Evolutionary conservation across 129 eudicot genomes (phyloP).

Genomic region (Pittosporum tobira): DNA sequence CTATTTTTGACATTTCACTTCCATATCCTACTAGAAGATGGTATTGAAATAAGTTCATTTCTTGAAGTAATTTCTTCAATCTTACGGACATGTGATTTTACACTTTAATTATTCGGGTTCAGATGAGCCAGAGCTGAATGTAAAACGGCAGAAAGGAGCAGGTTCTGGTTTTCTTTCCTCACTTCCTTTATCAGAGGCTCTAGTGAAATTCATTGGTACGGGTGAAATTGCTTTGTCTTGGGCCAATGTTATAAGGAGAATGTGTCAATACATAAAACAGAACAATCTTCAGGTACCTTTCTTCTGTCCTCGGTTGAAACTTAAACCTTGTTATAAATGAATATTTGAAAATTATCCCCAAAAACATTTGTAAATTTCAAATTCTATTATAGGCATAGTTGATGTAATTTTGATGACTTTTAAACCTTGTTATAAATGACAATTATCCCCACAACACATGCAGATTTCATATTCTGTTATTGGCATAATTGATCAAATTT

Average conservation of each 20-base stretch:
- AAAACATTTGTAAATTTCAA: not conserved
- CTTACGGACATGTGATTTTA: not conserved
- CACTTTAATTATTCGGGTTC: constrained; percentile 6
- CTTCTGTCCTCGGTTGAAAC: constrained; percentile 2
- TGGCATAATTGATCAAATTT: not conserved
- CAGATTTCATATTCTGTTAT: not conserved
- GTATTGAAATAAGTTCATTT: not conserved
- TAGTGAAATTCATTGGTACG: constrained; percentile 35
- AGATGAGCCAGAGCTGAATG: constrained; percentile 27
- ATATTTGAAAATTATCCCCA: not conserved
- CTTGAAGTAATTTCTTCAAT: not conserved
- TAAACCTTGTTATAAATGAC: not conserved
- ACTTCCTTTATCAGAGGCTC: constrained; percentile 36
- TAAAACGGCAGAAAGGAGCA: constrained; percentile 28
- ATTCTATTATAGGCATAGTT: not conserved
- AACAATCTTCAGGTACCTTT: constrained; percentile 43
- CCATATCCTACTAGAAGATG: not conserved
- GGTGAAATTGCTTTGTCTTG: constrained; percentile 41
- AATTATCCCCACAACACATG: not conserved
- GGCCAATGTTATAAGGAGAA: constrained; percentile 37
- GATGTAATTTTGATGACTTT: not conserved
- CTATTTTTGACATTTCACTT: not conserved
- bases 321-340: not conserved
- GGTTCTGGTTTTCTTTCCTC: constrained; percentile 42
- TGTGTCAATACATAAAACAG: constrained; percentile 44